Evolutionary conservation across 805 yeast genomes (phyloP).

Genomic region (Zygoascus biomembranicola): DNA sequence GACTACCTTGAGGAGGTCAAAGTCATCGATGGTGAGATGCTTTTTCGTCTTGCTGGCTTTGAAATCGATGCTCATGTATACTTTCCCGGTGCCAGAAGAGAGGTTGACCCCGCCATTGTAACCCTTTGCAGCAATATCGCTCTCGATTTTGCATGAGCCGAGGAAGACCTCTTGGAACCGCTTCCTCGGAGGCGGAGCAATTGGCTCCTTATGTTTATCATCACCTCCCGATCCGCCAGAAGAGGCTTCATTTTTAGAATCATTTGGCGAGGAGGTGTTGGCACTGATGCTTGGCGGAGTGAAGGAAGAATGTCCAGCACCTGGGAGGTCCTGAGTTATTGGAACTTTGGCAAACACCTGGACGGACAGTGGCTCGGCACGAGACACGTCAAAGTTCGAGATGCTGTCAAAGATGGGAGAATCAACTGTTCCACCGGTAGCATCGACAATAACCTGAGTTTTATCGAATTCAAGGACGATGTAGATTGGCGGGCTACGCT

Average conservation of each 20-base stretch:
- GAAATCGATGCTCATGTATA: slow-evolving; percentile 54
- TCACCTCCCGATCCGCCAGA: background rate
- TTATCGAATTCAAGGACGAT: slow-evolving; percentile 92
- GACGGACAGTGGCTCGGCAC: slow-evolving; percentile 56
- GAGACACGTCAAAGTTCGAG: slow-evolving; percentile 81
- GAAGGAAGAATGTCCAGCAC: slow-evolving; percentile 4
- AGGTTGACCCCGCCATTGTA: slow-evolving; percentile 17
- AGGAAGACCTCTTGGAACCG: slow-evolving; percentile 58
- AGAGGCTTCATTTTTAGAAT: background rate
- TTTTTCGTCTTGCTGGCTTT: slow-evolving; percentile 46
- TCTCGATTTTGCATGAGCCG: slow-evolving; percentile 56
- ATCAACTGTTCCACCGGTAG: slow-evolving; percentile 72
- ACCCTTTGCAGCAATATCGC: slow-evolving; percentile 14
- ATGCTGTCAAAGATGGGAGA: slow-evolving; percentile 82
- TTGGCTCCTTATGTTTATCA: background rate
- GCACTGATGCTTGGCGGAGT: slow-evolving; percentile 4
- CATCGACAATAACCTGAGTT: slow-evolving; percentile 81
- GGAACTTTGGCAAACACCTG: slow-evolving; percentile 74
- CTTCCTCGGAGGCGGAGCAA: slow-evolving; percentile 14
- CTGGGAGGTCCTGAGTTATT: slow-evolving; percentile 2
- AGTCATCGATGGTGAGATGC: slow-evolving; percentile 79
- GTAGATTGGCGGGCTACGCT: slow-evolving; percentile 51
- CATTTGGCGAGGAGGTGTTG: background rate
- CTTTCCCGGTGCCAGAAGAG: slow-evolving; percentile 25
- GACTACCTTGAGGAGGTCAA: slow-evolving; percentile 86